Evolutionary conservation across 108 stramenopile genomes (phyloP).

Genomic region (Pseudonitzschia pungens): DNA sequence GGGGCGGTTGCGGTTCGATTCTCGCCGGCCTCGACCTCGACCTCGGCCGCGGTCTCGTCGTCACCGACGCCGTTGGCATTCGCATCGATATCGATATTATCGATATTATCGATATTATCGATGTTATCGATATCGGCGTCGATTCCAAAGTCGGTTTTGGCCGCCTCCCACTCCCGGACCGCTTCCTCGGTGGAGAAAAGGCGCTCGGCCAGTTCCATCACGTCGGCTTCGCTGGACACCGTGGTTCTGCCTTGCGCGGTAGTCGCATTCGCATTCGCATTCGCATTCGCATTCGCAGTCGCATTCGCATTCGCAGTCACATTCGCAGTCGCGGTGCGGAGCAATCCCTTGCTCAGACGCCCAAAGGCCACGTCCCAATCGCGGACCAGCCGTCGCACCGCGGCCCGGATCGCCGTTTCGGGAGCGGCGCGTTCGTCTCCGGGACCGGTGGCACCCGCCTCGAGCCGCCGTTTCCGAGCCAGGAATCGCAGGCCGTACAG

Average conservation of each 20-base stretch:
- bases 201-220: neutral
- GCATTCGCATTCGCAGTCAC: neutral
- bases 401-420: neutral
- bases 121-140: neutral
- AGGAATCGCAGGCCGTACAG: slow-evolving; percentile 9
- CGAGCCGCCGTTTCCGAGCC: neutral
- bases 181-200: neutral
- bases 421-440: no score
- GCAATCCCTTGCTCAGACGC: neutral
- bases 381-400: neutral
- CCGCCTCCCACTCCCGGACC: neutral
- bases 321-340: neutral
- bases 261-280: neutral
- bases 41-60: no score
- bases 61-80: no score
- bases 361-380: slow-evolving; percentile 13
- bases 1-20: no score
- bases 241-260: no score
- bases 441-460: neutral
- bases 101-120: no score
- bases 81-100: no score
- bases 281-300: neutral
- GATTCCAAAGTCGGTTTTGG: neutral
- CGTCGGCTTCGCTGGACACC: no score
- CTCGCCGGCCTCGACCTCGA: no score